Conservation (phyloP, 495 filamentous ascomycete genomes). For the Neurospora tetrasperma region DNA sequence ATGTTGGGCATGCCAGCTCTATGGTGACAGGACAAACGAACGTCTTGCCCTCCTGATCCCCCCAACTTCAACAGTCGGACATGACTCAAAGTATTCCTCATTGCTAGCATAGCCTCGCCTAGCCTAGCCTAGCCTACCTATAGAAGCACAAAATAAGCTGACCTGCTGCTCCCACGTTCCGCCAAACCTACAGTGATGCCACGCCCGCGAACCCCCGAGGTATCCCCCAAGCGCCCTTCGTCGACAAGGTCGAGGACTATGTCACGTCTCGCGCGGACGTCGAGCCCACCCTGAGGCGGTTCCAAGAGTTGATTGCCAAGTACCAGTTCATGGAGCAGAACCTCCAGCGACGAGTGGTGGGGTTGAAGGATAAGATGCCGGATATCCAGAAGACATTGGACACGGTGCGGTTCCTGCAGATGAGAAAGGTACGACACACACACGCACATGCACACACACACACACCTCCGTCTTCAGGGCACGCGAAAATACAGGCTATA, state of each 20-base stretch:
- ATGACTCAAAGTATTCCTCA: not conserved
- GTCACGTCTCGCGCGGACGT: constrained; percentile 78
- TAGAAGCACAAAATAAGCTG: not conserved
- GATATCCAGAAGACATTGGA: constrained; percentile 98
- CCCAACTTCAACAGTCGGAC: not conserved
- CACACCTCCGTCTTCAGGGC: not conserved
- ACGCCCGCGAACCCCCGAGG: constrained; percentile 76
- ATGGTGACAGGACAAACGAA: not conserved
- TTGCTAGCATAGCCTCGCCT: not conserved
- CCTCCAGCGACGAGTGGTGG: constrained; percentile 68
- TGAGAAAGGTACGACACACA: constrained; percentile 42
- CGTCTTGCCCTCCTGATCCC: not conserved
- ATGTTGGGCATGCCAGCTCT: constrained; percentile 3
- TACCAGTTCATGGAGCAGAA: constrained; percentile 99
- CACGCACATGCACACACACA: no score
- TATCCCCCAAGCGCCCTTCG: constrained; percentile 89
- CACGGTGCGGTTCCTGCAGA: constrained; percentile 73
- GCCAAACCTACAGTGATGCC: constrained; percentile 22
- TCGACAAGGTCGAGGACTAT: constrained; percentile 94
- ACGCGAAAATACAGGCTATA: not conserved
- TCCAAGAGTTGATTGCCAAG: constrained; percentile 99
- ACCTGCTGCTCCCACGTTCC: not conserved
- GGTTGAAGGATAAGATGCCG: constrained; percentile 87
- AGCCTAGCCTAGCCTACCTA: not conserved
- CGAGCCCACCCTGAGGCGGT: constrained; percentile 77